Evolutionary conservation across 192 early-diverging fungal species (phyloP), one percentile per base, ranked within the genome.

Genomic region (Hyaloraphidium curvatum): DNA sequence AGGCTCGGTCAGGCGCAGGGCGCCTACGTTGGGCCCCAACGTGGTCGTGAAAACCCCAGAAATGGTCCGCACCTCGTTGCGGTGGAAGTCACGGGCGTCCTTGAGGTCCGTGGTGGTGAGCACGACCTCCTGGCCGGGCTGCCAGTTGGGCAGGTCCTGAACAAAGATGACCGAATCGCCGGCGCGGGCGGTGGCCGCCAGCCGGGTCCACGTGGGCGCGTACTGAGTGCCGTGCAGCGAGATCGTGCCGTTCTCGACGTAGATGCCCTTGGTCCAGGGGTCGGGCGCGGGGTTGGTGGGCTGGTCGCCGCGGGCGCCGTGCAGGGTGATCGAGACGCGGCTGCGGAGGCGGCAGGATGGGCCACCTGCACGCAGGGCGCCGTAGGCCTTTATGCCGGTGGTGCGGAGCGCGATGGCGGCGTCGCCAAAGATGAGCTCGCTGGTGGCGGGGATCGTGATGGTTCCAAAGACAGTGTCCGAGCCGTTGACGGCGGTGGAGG

Each of bases 171-270:
- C 25, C 1, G 28, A 31, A 33, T 31, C 31, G 14, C 59, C 59
- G 13, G 17, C n/a, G 7, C 11, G 28, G 19, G 60, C 61, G 2
- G 58, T 61, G 13, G 40, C 41, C 29, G 60, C 54, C 17, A 61
- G 25, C 22, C 60, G 56, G 22, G 60, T 61, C 60, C 60, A 61
- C 2, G 60, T 59, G 16, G 60, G 60, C 1, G 60, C 60, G 28
- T 55, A 61, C 9, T 43, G 56, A 25, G 19, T 14, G 7, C 50
- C 28, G 29, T 61, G 60, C 0, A 61, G 26, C 30, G 57, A 55
- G 19, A 61, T 22, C 29, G 58, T 61, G 2, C 58, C 58, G 3
- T 41, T 41, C 14, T 19, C 23, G 2, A 27, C 60, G 28, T 29
- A 29, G n/a, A 61, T 61, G 2, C 60, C 60, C 39, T 63, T 62